Base-by-base conservation (phyloP, 495 filamentous ascomycete species). In the Penicillium longicatenatum region DNA sequence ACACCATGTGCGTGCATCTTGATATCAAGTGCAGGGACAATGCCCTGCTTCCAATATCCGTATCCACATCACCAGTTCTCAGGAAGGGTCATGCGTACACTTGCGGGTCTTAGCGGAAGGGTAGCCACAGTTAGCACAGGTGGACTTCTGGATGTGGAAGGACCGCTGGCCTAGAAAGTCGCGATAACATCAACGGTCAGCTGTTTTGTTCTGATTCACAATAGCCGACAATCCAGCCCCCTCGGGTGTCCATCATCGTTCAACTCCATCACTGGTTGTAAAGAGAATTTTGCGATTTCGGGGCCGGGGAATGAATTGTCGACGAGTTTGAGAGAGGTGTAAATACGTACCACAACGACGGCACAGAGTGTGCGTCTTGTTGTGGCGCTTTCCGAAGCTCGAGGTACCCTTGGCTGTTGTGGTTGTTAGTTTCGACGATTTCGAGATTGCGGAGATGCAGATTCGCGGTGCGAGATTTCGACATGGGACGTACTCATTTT, bases 311-410 rank as follows among this genome's bases (percentile, higher is more conserved):
- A 41, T 62, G 35, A 44, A 48, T 48, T 48, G 24, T 48, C 45
- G 21, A 59, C 58, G 47, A 64, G 51, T 22, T 59, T 63, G 47
- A 57, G 54, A 56, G 54, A 55, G 53, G 57, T 59, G 56, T 44
- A 63, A 39, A 72, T 83, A 89, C 89, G 83, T 76, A 96, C 94
- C 94, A 88, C 94, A 98, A 79, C 94, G 95, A 84, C 95, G 87
- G 90, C 94, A 98, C 76, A 98, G 85, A 69, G 91, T 94, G 85
- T 98, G 94, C 79, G 95, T 91, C 85, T 98, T 98, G 84, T 93
- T 98, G 85, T 98, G 91, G 86, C 91, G 91, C 86, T 93, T 94
- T 79, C 92, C 93, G 79, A 96, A 96, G 83, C 88, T 92, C 76
- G 89, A 92, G 74, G 92, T 96, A 86, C 92, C 92, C 90, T 96